Base-by-base conservation (phyloP, 768 basidiomycete genomes). In the Strobilomyces confusus region DNA sequence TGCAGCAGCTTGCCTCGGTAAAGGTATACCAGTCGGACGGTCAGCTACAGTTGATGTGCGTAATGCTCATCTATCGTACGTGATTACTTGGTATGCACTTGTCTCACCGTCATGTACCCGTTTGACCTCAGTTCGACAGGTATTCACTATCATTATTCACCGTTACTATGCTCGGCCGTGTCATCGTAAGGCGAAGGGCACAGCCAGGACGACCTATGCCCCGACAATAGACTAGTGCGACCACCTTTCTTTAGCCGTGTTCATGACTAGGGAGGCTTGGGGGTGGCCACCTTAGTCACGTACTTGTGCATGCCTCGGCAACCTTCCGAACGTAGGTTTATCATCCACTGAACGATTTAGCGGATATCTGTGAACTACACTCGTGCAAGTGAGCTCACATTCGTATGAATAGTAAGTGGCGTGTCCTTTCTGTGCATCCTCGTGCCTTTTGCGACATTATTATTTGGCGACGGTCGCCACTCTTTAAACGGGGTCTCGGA, bases 21-120 rank as follows among this genome's bases (percentile, higher is more conserved):
- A 82, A 54, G 97, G 94, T 14, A 76, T 87, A 43, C 97, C 97
- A 3, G 73, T 98, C 43, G 97, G 95, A 38, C 83, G 92, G 46
- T 70, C 86, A 22, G 81, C 92, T 4, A 81, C 82, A 2, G 83
- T 98, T 23, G 92, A 98, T 62, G 73, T 99, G 42, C 80, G 97
- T 44, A 99, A 99, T 69, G 83, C 92, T 34, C 97, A 99, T 73
- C 77, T 91, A 8, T 94, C 92, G 12, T 99, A 99, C 71, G 92
- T 97, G 5, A 80, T 89, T 14, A 99, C 95, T 12, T 99, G 97
- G 97, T 94, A 65, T 33, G 78, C 64, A 33, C 52, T 33, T 36
- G 5, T 52, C 43, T 49, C 30, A 14, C 22, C 37, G 14, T 42
- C 30, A 32, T 41, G 41, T 40, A 38, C 55, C 22, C 50, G 19